Conservation (phyloP, 345 rosid species). For the Tarenaya hassleriana region DNA sequence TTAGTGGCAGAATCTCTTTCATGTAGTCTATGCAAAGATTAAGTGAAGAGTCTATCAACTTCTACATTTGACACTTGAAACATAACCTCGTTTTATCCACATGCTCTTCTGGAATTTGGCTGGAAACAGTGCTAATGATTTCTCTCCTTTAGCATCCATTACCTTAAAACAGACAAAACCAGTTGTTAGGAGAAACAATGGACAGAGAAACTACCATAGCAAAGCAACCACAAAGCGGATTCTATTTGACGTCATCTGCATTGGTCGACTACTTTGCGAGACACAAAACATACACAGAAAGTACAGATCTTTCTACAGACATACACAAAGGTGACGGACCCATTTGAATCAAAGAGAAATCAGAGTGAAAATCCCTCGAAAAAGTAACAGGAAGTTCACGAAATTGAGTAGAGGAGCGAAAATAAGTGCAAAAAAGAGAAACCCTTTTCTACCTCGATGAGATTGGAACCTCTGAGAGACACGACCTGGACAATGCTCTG, state of each 20-base stretch:
- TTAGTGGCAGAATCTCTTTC: neutral
- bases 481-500: conserved; percentile 67
- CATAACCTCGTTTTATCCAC: conserved; percentile 91
- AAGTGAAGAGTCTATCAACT: neutral
- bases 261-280: no score
- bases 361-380: no score
- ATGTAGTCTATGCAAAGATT: neutral
- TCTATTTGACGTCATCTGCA: no score
- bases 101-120: conserved; percentile 89
- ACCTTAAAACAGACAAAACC: conserved; percentile 37
- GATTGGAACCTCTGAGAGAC: conserved; percentile 86
- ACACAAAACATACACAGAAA: neutral
- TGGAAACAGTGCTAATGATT: conserved; percentile 75
- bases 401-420: conserved; percentile 4
- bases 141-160: conserved; percentile 61
- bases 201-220: neutral
- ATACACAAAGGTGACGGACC: neutral
- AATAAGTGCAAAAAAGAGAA: neutral
- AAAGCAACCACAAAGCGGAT: neutral
- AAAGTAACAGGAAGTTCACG: no score
- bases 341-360: no score
- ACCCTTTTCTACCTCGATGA: conserved; percentile 53
- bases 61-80: neutral
- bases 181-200: neutral
- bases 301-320: conserved; percentile 9